Evolutionary conservation across 495 filamentous ascomycete species (phyloP), one percentile per base, ranked within the genome.

Genomic region (Hyaloscypha finlandica): DNA sequence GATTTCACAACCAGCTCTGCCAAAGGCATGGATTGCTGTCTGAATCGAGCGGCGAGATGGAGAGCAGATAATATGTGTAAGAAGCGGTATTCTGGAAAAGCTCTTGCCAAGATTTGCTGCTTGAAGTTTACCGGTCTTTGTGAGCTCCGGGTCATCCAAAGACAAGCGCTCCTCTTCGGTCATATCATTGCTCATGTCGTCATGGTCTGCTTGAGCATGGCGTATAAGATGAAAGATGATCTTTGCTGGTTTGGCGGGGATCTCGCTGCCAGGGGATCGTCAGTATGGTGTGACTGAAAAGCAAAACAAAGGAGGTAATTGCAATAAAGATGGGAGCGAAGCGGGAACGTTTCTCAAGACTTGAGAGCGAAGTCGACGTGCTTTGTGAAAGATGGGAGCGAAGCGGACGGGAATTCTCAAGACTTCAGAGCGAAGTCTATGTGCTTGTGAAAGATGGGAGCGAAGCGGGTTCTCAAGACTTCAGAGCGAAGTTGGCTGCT

Each of bases 161-260:
- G 19, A 20, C 51, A 20, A 8, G 51, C 51, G 51, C 19, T 29
- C 22, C 16, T 53, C 6, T n/a, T 37, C 35, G 35, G 51, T 20
- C 19, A 53, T 6, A 2, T 33, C 29, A 8, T 30, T 19, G 55
- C 29, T 9, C 35, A 48, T 62, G 51, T 57, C 31, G 19, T 67
- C 62, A 20, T 63, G 59, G 8, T 35, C 45, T 11, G 65, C 65
- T 51, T 67, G 16, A 20, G 30, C 69, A 31, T 71, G 69, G 4
- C 69, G 45, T 11, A 68, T 42, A 14, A 64, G 55, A 32, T 71
- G 69, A 19, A 71, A 30, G 12, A 51, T 64, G 6, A 70, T 45
- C 31, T 42, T 62, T 16, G 63, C 58, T 14, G 14, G 14, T 20
- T n/a, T 53, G 8, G 51, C 2, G 25, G 25, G 25, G 25, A 25